phyloP scores from a whole-genome alignment of 2,329 filamentous ascomycete genomes.

The Lasiodiplodia hormozganensis region DNA sequence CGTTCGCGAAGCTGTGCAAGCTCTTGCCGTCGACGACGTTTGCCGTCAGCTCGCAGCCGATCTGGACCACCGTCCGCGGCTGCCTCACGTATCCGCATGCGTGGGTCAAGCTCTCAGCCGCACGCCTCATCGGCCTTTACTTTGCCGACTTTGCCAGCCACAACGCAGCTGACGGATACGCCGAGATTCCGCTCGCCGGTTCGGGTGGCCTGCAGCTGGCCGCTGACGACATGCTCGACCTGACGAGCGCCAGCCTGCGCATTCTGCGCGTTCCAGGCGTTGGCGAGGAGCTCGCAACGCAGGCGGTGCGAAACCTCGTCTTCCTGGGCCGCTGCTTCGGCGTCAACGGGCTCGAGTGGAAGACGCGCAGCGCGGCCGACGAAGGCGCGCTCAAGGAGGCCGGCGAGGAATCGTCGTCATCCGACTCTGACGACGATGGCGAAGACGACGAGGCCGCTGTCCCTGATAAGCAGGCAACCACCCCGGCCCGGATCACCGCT shows the following conservation, averaged over 20 bases:
- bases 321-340: constrained; percentile 76
- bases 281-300: constrained; percentile 76
- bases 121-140: constrained; percentile 77
- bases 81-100: constrained; percentile 76
- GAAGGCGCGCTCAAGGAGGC: constrained; percentile 50
- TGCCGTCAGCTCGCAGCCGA: constrained; percentile 61
- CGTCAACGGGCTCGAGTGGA: constrained; percentile 62
- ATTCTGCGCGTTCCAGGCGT: constrained; percentile 69
- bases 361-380: constrained; percentile 52
- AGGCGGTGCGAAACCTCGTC: constrained; percentile 80
- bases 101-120: constrained; percentile 77
- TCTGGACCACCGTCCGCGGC: constrained; percentile 75
- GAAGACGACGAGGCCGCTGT: constrained; percentile 41
- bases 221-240: constrained; percentile 66
- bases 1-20: constrained; percentile 71
- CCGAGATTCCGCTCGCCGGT: constrained; percentile 68
- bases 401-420: constrained; percentile 53
- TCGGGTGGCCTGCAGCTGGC: constrained; percentile 74
- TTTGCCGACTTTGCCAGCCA: constrained; percentile 78
- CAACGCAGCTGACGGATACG: constrained; percentile 61
- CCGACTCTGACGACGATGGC: constrained; percentile 39
- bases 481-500: constrained; percentile 50
- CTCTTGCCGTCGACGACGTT: constrained; percentile 70
- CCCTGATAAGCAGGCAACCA: constrained; percentile 29
- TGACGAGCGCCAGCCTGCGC: constrained; percentile 63